Percentiles rank a stretch among this genome's conserved stretches.
phyloP scores from a whole-genome alignment of 83 land plant species.

The Thuja plicata region DNA sequence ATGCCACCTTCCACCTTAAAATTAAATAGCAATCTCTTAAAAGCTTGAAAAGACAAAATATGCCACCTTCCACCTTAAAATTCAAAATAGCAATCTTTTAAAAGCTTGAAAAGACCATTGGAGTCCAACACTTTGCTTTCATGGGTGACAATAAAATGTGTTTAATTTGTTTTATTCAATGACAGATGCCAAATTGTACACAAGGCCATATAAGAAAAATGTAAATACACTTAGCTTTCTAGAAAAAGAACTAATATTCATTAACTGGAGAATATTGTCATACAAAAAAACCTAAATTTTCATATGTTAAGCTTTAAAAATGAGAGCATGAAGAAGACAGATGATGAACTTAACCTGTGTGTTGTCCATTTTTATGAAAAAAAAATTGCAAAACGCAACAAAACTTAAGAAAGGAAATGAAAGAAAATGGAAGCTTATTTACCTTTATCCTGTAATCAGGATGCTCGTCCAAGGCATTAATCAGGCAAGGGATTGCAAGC shows the following conservation, averaged over 20 bases:
- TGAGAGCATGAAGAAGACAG: neutral
- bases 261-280: neutral
- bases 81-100: neutral
- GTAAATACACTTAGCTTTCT: neutral
- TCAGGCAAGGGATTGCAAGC: conserved; percentile 76
- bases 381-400: neutral
- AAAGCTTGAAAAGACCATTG: neutral
- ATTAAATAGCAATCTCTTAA: neutral
- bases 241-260: neutral
- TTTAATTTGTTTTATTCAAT: neutral
- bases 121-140: neutral
- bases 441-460: conserved; percentile 89
- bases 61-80: neutral
- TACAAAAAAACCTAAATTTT: neutral
- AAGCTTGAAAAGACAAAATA: neutral
- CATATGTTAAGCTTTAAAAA: too few species aligned
- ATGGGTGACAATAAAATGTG: neutral
- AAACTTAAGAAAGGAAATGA: neutral
- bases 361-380: neutral
- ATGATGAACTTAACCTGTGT: neutral
- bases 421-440: neutral
- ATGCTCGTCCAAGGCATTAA: conserved; percentile 57
- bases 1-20: neutral
- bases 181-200: neutral
- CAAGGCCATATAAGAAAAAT: neutral